A percentile compares a stretch with the other conserved stretches of the same genome.
Evolutionary conservation across 257 asterid species (phyloP).

Genomic region (Apocynum venetum): DNA sequence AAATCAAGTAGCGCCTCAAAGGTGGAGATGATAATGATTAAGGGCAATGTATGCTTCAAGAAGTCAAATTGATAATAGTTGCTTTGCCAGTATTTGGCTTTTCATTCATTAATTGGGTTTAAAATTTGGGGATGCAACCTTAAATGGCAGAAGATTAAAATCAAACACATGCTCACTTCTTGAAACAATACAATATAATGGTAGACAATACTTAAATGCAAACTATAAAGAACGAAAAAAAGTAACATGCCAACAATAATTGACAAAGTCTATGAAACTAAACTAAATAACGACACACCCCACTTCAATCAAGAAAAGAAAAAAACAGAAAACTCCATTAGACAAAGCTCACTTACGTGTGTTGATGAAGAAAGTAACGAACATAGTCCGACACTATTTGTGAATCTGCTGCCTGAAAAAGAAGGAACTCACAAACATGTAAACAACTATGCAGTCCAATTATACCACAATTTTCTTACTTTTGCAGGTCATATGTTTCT

Average conservation of each 20-base stretch:
- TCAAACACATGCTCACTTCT: background rate
- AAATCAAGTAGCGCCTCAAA: background rate
- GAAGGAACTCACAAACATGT: background rate
- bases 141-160: background rate
- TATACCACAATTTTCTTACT: background rate
- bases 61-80: background rate
- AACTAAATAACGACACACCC: background rate
- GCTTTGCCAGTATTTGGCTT: background rate
- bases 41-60: background rate
- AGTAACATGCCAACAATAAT: background rate
- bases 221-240: too few relatives aligned
- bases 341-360: slow-evolving; percentile 49
- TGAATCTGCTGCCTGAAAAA: slow-evolving; percentile 73
- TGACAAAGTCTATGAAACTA: background rate
- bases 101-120: background rate
- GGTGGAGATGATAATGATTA: background rate
- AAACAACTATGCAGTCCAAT: background rate
- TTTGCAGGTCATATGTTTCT: too few relatives aligned
- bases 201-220: too few relatives aligned
- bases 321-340: background rate
- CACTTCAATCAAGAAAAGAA: background rate
- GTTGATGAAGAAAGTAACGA: slow-evolving; percentile 76
- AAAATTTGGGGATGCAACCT: background rate
- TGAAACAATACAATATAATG: background rate
- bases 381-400: slow-evolving; percentile 77